These are phyloP conservation scores for Xylaria sp. DNA, from an alignment of 495 filamentous ascomycete species.

Conservation along the genomic window DNA sequence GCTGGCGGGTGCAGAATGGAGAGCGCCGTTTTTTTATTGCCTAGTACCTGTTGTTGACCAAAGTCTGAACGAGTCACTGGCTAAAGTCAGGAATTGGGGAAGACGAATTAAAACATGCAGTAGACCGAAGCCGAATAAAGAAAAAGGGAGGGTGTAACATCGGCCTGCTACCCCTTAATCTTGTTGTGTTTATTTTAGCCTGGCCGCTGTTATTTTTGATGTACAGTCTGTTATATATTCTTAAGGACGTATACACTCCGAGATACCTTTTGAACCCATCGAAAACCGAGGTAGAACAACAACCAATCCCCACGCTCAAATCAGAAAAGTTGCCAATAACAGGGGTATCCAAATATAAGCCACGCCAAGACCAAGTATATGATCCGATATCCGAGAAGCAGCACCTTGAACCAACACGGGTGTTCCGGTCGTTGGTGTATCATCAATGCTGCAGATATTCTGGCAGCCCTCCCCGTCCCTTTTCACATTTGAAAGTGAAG, in stretches of 20 bases:
- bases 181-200: neutral
- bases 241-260: neutral
- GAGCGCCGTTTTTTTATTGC: neutral
- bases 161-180: neutral
- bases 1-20: neutral
- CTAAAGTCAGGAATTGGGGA: neutral
- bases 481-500: constrained; percentile 20
- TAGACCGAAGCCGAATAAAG: neutral
- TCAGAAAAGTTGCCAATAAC: constrained; percentile 33
- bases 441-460: constrained; percentile 59
- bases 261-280: neutral
- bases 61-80: neutral
- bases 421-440: constrained; percentile 48
- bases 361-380: constrained; percentile 20
- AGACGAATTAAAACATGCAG: neutral
- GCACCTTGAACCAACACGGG: constrained; percentile 54
- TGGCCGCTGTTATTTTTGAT: neutral
- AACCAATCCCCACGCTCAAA: constrained; percentile 27
- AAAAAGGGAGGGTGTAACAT: neutral
- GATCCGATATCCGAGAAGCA: constrained; percentile 34
- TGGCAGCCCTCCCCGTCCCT: constrained; percentile 42
- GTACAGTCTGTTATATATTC: neutral
- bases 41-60: neutral
- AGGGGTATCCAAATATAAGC: constrained; percentile 33
- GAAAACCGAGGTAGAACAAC: neutral